These are phyloP conservation scores for Barnettozyma californica DNA, from an alignment of 805 yeast genomes.

Conservation along the genomic window DNA sequence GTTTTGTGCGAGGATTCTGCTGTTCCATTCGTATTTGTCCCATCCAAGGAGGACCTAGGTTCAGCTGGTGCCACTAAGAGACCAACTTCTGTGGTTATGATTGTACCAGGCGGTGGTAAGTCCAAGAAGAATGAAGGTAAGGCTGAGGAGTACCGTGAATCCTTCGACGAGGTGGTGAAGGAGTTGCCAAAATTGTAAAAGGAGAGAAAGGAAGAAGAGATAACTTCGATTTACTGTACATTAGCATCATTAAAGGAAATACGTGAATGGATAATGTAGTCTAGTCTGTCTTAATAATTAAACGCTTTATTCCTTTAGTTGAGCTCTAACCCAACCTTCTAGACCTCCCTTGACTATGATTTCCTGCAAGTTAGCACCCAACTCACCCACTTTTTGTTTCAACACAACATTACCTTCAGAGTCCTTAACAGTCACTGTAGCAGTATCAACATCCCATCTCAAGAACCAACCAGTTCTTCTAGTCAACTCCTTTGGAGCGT, in stretches of 20 bases:
- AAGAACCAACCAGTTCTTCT: constrained; percentile 92
- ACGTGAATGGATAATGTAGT: background rate
- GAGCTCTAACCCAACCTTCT: constrained; percentile 94
- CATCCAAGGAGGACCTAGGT: constrained; percentile 97
- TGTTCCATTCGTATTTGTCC: constrained; percentile 90
- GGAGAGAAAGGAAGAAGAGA: background rate
- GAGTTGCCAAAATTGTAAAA: constrained; percentile 50
- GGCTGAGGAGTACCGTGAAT: constrained; percentile 86
- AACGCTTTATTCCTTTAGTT: constrained; percentile 32
- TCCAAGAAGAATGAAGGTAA: constrained; percentile 64
- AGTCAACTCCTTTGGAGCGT: constrained; percentile 63
- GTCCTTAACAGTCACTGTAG: constrained; percentile 75
- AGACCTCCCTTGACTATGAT: constrained; percentile 96
- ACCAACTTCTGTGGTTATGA: constrained; percentile 97
- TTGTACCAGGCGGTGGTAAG: constrained; percentile 92
- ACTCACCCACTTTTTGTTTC: constrained; percentile 87
- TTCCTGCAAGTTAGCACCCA: constrained; percentile 93
- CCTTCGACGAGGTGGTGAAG: constrained; percentile 89
- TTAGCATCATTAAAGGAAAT: constrained; percentile 1
- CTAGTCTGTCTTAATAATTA: background rate
- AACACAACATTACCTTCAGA: constrained; percentile 53
- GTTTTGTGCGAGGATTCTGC: constrained; percentile 92
- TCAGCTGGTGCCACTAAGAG: constrained; percentile 99
- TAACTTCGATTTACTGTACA: constrained; percentile 2
- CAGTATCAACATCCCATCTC: constrained; percentile 87